These are phyloP conservation scores for Trypanosoma rangeli DNA, from an alignment of 208 protist species.

Conservation along the genomic window DNA sequence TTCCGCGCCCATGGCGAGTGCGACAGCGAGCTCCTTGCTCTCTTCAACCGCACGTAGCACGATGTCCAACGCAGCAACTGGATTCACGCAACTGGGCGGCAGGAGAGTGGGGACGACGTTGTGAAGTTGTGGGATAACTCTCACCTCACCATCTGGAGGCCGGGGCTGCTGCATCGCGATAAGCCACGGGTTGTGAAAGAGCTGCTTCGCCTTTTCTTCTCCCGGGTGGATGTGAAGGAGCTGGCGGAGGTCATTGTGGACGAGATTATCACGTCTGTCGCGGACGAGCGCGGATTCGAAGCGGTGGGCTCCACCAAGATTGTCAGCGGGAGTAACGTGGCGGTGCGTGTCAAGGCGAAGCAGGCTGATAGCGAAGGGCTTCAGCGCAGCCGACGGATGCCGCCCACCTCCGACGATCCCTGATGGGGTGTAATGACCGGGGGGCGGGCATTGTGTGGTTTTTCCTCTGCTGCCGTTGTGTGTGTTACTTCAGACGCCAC, in stretches of 20 bases:
- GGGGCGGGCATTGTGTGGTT: too few relatives aligned
- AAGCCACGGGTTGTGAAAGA: slow-evolving; percentile 33
- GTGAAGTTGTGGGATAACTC: slow-evolving; percentile 56
- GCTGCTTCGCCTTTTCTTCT: slow-evolving; percentile 28
- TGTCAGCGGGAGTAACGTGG: slow-evolving; percentile 44
- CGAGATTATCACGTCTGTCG: slow-evolving; percentile 42
- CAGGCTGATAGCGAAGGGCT: slow-evolving; percentile 29
- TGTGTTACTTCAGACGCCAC: background rate
- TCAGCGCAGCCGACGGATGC: slow-evolving; percentile 15
- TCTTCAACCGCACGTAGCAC: slow-evolving; percentile 39
- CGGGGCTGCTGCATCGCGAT: slow-evolving; percentile 37
- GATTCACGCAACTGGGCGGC: background rate
- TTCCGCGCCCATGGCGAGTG: slow-evolving; percentile 43
- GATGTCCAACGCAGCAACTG: background rate
- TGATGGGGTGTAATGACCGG: background rate
- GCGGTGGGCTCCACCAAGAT: slow-evolving; percentile 35
- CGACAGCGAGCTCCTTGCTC: slow-evolving; percentile 38
- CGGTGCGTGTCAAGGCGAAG: slow-evolving; percentile 45
- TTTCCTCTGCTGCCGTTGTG: background rate
- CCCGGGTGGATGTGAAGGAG: slow-evolving; percentile 37
- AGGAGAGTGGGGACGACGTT: slow-evolving; percentile 16
- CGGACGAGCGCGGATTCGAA: slow-evolving; percentile 12
- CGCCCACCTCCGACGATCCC: background rate
- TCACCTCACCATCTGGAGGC: slow-evolving; percentile 62
- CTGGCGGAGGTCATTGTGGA: slow-evolving; percentile 54